These are phyloP conservation scores for Aspergillus fumigatus DNA, from an alignment of 2,329 filamentous ascomycete genomes.

Conservation along the genomic window DNA sequence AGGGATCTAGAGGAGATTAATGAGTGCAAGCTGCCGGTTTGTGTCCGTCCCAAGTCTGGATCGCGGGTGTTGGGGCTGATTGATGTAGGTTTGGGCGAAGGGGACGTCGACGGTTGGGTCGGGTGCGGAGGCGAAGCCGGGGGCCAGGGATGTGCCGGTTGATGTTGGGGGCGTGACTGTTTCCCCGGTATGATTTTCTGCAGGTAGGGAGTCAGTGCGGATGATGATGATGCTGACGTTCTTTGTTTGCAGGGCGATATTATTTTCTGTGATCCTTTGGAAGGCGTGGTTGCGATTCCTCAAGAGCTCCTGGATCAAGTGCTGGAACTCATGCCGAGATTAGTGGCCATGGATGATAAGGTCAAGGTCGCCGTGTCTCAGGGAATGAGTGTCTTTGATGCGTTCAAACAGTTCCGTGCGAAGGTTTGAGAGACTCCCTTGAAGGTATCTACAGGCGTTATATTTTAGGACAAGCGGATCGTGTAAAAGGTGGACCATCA, in stretches of 20 bases:
- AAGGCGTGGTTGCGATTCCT: constrained; percentile 67
- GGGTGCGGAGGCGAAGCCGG: constrained; percentile 41
- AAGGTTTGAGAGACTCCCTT: constrained; percentile 7
- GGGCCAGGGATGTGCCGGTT: constrained; percentile 38
- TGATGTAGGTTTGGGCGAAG: constrained; percentile 39
- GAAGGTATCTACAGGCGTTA: not conserved
- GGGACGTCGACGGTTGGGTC: constrained; percentile 43
- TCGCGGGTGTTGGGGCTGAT: constrained; percentile 1
- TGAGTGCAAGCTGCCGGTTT: constrained; percentile 52
- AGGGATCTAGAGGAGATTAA: constrained; percentile 61
- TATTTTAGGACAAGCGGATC: not conserved
- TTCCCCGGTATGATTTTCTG: constrained; percentile 31
- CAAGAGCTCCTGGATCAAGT: constrained; percentile 56
- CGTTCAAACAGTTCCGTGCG: constrained; percentile 56
- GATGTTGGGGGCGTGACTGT: constrained; percentile 39
- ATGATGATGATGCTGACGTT: constrained; percentile 2
- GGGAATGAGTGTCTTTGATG: constrained; percentile 61
- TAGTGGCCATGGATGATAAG: constrained; percentile 52
- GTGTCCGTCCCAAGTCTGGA: not conserved
- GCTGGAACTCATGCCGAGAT: constrained; percentile 55
- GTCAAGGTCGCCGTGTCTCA: constrained; percentile 61
- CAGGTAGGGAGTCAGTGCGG: not conserved
- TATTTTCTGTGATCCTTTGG: constrained; percentile 64
- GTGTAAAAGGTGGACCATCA: not conserved
- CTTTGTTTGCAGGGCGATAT: constrained; percentile 53